These are phyloP conservation scores for Fusarium euwallaceae DNA, from an alignment of 2,329 filamentous ascomycete genomes.

Conservation along the genomic window DNA sequence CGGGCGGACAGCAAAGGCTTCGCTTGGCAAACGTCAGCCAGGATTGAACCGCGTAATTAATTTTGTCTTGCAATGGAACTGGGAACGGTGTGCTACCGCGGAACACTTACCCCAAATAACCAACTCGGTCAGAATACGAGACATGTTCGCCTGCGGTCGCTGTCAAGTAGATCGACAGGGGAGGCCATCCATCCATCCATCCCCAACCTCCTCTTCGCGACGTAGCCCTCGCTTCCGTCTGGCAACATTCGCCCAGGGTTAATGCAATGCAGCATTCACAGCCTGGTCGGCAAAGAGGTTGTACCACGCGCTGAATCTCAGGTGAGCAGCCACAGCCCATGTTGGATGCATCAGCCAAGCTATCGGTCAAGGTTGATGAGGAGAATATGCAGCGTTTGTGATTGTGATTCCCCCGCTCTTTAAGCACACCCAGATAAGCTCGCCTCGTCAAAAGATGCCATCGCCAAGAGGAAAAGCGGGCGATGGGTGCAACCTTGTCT, in stretches of 20 bases:
- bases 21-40: background rate
- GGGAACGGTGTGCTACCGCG: no score
- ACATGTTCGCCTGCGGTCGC: background rate
- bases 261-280: background rate
- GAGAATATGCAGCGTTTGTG: background rate
- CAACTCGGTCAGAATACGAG: background rate
- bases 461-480: background rate
- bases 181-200: background rate
- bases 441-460: background rate
- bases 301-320: background rate
- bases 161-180: conserved; percentile 4
- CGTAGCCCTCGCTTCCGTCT: background rate
- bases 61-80: background rate
- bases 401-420: background rate
- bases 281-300: background rate
- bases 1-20: background rate
- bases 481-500: background rate
- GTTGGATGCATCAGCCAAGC: background rate
- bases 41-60: background rate
- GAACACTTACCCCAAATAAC: background rate
- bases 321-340: background rate
- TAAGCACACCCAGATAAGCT: background rate
- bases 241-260: no score
- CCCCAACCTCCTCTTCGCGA: background rate
- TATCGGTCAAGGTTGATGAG: background rate